Evolutionary conservation across 805 yeast species (phyloP), one percentile per base, ranked within the genome.

Genomic region (Debaryomyces maramus): DNA sequence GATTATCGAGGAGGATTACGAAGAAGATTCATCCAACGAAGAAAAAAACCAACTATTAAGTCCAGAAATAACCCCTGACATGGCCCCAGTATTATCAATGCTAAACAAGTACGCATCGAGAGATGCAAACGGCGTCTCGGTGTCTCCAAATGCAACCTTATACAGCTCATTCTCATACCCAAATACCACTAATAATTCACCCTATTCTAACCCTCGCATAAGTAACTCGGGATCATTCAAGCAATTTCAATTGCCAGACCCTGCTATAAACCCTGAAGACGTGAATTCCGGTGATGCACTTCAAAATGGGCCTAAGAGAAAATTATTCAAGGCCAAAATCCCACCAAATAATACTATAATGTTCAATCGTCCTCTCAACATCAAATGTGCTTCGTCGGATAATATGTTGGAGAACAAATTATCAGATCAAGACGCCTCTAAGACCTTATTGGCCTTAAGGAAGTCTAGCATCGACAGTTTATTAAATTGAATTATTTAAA

Each of bases 391-490:
- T 17, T 26, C 34, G 13, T 38, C 20, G 35, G 22, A 29, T 35
- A 24, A 5, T 13, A 24, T 14, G 14, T 17, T 20, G 18, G 45
- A 43, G 13, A 52, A 48, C 9, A 47, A 45, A 24, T 40, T 52
- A 8, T 40, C 55, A 7, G 64, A 59, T 14, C 62, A 64, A 30
- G 66, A 60, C 44, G 74, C 74, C 3, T 57, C 68, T 5, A 61
- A 63, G 37, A 62, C 71, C 0, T 56, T 70, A 28, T 52, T 70
- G 38, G 57, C 72, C 2, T 58, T 70, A 39, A 53, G 73, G 26
- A 67, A 69, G 51, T 65, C 72, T 5, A 63, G 67, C 42, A 70
- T 69, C 31, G 73, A 68, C 33, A 61, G 59, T 40, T 60, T 70
- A 34, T 58, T 70, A 40, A 70, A 70, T 44, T 69, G 50, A 34